Conservation (phyloP, 768 basidiomycete genomes). For the Hypholoma fasciculare region DNA sequence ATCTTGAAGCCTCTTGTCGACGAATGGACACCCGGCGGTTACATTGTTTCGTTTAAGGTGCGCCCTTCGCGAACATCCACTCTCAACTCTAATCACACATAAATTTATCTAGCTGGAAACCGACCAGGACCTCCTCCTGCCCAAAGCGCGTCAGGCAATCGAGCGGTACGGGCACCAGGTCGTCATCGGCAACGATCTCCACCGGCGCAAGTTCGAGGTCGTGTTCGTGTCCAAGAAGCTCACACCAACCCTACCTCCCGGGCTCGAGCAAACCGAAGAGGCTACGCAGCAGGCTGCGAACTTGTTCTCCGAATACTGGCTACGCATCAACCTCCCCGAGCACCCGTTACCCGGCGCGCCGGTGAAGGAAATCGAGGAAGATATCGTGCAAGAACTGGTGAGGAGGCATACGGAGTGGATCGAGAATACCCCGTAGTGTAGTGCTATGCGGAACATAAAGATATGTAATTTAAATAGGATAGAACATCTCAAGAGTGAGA, state of each 20-base stretch:
- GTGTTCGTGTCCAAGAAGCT: constrained; percentile 76
- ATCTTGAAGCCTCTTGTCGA: constrained; percentile 90
- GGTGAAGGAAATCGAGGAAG: constrained; percentile 88
- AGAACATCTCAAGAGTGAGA: not conserved
- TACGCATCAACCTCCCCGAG: constrained; percentile 53
- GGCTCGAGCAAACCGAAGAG: constrained; percentile 9
- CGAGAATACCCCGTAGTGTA: constrained; percentile 11
- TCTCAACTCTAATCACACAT: no score
- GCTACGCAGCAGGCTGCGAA: constrained; percentile 10
- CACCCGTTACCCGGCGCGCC: constrained; percentile 31
- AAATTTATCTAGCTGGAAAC: constrained; percentile 78
- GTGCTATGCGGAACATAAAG: not conserved
- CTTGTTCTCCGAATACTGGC: constrained; percentile 58
- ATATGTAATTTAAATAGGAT: not conserved
- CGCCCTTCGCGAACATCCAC: constrained; percentile 5
- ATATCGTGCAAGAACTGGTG: constrained; percentile 79
- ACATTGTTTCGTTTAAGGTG: constrained; percentile 97
- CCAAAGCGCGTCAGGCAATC: constrained; percentile 86
- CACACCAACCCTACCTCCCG: constrained; percentile 17
- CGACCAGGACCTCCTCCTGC: constrained; percentile 77
- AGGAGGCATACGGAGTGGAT: constrained; percentile 77
- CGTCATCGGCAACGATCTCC: constrained; percentile 96
- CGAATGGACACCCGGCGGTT: constrained; percentile 91
- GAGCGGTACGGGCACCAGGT: constrained; percentile 96
- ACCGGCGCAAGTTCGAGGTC: constrained; percentile 88